Base-by-base conservation (phyloP, 2,329 filamentous ascomycete genomes). In the Alternaria arborescens region DNA sequence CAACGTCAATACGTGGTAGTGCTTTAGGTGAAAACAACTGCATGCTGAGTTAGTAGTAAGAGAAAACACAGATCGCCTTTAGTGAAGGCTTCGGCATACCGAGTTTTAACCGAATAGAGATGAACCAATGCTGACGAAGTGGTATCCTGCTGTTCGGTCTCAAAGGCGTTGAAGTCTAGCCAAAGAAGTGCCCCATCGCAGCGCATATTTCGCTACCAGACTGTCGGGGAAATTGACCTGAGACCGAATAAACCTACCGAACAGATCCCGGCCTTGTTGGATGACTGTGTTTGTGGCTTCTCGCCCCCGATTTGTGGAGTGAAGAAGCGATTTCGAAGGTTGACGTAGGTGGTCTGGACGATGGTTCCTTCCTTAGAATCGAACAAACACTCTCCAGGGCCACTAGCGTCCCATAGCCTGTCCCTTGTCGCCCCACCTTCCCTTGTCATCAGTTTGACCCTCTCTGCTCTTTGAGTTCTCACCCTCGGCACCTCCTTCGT, bases 171-270 rank as follows among this genome's bases (percentile, higher is more conserved):
- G 55, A 65, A 44, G 47, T 64, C 58, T 57, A 60, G 58, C 44
- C 61, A 54, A 60, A 58, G 60, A 61, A 63, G 42, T 51, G 44
- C 70, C 68, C 68, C 66, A 72, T 62, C 62, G 70, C 64, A 68
- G 59, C 66, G 66, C 67, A 44, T 43, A 44, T 64, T 68, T 77
- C 75, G 74, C 62, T 74, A 74, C 76, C 76, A 75, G 42, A 11
- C 68, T 70, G 70, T 71, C 74, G 75, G 75, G 58, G 64, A 62
- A 34, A 52, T 61, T 61, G 64, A 68, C 68, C 64, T 64, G 64
- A 53, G 58, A 52, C 50, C 52, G 32, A 53, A 52, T 38, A 52
- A 57, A 56, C 50, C 56, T 66, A 62, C 71, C 67, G 71, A 72
- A 69, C 60, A 69, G 44, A 51, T 42, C 46, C 58, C 38, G 22